Conservation (phyloP, 495 filamentous ascomycete species). For the Cercophora samala region DNA sequence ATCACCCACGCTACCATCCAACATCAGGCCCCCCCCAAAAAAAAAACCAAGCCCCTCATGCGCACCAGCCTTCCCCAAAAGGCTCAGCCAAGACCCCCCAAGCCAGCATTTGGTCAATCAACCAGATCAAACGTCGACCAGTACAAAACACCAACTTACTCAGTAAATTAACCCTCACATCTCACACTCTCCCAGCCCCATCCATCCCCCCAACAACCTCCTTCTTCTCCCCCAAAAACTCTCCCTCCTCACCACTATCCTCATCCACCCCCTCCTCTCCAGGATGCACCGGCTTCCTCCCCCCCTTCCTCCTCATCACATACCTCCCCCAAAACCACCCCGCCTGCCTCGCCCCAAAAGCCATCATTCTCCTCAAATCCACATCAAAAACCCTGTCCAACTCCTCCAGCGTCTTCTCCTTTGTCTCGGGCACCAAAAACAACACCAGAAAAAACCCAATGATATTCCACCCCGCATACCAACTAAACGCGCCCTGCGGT, state of each 20-base stretch:
- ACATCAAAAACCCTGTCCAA: conserved; percentile 52
- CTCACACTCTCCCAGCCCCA: not conserved
- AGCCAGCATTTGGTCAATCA: no score
- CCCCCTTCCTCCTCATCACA: not conserved
- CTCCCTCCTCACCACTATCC: not conserved
- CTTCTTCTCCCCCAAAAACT: conserved; percentile 4
- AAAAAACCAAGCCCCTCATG: no score
- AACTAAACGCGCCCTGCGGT: conserved; percentile 50
- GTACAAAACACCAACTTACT: no score
- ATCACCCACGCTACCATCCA: no score
- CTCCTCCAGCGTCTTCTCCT: conserved; percentile 67
- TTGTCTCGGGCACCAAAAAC: conserved; percentile 76
- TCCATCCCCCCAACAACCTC: conserved; percentile 6
- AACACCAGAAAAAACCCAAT: conserved; percentile 67
- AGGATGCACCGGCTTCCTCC: not conserved
- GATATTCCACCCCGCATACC: conserved; percentile 69
- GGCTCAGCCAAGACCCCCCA: no score
- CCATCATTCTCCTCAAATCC: not conserved
- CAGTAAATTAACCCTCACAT: no score
- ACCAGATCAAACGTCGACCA: no score
- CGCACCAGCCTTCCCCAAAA: no score
- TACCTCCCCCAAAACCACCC: conserved; percentile 12
- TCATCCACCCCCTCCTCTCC: not conserved
- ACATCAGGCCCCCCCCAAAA: no score
- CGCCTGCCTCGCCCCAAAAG: conserved; percentile 3